Evolutionary conservation across 2,329 filamentous ascomycete species (phyloP).

Genomic region (Colletotrichum tropicicola): DNA sequence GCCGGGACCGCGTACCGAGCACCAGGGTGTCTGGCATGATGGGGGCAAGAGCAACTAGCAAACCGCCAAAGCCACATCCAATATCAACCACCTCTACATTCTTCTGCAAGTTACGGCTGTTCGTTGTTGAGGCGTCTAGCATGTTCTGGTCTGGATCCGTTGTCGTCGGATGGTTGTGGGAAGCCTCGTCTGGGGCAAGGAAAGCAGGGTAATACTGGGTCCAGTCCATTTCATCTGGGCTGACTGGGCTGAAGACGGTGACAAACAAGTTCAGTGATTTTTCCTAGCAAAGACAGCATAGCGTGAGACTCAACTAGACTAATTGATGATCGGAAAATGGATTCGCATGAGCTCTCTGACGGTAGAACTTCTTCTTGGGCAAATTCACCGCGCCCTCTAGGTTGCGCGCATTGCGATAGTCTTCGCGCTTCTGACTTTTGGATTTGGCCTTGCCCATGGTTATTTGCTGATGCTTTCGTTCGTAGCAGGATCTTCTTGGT

Average conservation of each 20-base stretch:
- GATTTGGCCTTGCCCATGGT: slow-evolving; percentile 54
- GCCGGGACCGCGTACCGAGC: slow-evolving; percentile 66
- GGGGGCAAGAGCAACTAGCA: slow-evolving; percentile 86
- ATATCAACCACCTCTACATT: slow-evolving; percentile 95
- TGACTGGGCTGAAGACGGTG: slow-evolving; percentile 71
- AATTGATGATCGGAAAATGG: slow-evolving; percentile 95
- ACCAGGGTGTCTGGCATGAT: slow-evolving; percentile 83
- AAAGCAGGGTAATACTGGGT: slow-evolving; percentile 82
- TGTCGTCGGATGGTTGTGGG: background rate
- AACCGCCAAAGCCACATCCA: slow-evolving; percentile 93
- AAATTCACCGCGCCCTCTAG: slow-evolving; percentile 67
- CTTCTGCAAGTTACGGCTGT: slow-evolving; percentile 58
- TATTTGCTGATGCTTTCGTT: too few relatives aligned
- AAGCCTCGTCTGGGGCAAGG: slow-evolving; percentile 48
- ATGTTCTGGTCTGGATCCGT: background rate
- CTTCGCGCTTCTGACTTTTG: slow-evolving; percentile 73
- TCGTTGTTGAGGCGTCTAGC: slow-evolving; percentile 34
- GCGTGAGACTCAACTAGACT: slow-evolving; percentile 70
- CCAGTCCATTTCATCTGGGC: slow-evolving; percentile 92
- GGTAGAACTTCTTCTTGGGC: slow-evolving; percentile 95
- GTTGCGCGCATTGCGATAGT: slow-evolving; percentile 66
- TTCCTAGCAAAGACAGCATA: background rate
- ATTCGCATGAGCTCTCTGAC: slow-evolving; percentile 96
- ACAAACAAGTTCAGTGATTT: background rate
- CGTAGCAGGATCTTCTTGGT: too few relatives aligned